These are phyloP conservation scores for Clavispora santaluciae DNA, from an alignment of 805 yeast species.

Conservation along the genomic window DNA sequence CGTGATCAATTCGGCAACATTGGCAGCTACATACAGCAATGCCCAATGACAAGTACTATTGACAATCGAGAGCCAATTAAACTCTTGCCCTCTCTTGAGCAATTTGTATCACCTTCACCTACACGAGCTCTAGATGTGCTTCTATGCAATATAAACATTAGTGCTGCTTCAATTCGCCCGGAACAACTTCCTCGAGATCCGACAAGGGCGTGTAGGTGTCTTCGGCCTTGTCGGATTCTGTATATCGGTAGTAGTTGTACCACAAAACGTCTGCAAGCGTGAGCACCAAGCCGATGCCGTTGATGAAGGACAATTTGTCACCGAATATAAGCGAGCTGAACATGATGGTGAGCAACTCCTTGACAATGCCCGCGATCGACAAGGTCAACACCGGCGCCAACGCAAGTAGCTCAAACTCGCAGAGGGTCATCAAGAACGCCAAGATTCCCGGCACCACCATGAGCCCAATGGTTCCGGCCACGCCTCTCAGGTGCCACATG, in stretches of 20 bases:
- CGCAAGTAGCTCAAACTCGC: conserved; percentile 79
- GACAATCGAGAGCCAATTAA: no score
- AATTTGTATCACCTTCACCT: no score
- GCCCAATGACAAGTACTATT: no score
- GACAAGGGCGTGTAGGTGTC: conserved; percentile 8
- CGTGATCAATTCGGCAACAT: no score
- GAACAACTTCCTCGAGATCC: conserved; percentile 6
- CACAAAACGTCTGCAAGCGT: conserved; percentile 77
- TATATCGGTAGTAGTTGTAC: conserved; percentile 67
- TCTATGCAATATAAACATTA: conserved; percentile 1
- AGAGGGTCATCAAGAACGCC: conserved; percentile 85
- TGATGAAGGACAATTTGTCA: conserved; percentile 63
- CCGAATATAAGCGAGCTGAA: conserved; percentile 65
- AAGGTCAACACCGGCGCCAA: conserved; percentile 81
- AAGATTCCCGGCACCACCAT: conserved; percentile 77
- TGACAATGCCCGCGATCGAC: conserved; percentile 88
- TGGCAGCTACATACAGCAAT: no score
- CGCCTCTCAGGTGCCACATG: conserved; percentile 64
- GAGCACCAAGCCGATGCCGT: conserved; percentile 66
- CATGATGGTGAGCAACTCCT: conserved; percentile 82
- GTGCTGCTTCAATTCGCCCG: conserved; percentile 12
- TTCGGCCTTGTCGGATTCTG: conserved; percentile 15
- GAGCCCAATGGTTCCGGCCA: conserved; percentile 48
- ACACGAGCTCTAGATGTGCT: neutral
- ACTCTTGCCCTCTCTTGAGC: no score